phyloP scores from a whole-genome alignment of 2,329 filamentous ascomycete species.

The Fusarium sp. region DNA sequence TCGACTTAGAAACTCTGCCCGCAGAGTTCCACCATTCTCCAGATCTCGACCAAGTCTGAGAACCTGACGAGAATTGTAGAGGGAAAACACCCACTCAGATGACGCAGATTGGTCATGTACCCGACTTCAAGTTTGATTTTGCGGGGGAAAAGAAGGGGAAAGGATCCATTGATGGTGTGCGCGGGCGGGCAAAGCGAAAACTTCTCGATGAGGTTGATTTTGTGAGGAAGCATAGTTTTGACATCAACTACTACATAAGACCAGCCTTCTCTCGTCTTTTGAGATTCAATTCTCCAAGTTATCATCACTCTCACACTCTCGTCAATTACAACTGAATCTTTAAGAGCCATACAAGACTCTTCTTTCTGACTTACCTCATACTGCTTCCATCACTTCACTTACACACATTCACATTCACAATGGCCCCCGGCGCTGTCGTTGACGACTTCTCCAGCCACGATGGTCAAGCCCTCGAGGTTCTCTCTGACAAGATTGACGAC shows the following conservation, averaged over 20 bases:
- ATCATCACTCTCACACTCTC: constrained; percentile 17
- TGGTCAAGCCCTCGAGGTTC: constrained; percentile 54
- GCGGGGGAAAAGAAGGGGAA: constrained; percentile 27
- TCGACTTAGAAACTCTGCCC: constrained; percentile 37
- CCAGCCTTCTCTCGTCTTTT: neutral
- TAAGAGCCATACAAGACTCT: neutral
- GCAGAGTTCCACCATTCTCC: constrained; percentile 28
- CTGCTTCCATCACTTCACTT: constrained; percentile 13
- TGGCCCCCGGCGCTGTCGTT: constrained; percentile 40
- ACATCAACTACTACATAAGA: constrained; percentile 30
- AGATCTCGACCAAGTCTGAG: constrained; percentile 34
- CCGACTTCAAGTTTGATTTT: constrained; percentile 11
- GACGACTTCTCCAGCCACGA: constrained; percentile 38
- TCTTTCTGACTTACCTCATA: neutral
- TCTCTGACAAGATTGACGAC: constrained; percentile 60
- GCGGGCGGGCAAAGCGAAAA: neutral
- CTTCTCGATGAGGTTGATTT: constrained; percentile 3
- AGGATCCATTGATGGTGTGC: constrained; percentile 16
- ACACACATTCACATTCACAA: constrained; percentile 32
- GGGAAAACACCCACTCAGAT: constrained; percentile 31
- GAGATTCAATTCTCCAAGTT: constrained; percentile 5
- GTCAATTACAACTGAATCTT: neutral
- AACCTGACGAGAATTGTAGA: constrained; percentile 31
- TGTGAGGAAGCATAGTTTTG: neutral
- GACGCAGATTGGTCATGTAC: constrained; percentile 38